phyloP scores from a whole-genome alignment of 2,329 filamentous ascomycete genomes.

The Byssochlamys sp. region DNA sequence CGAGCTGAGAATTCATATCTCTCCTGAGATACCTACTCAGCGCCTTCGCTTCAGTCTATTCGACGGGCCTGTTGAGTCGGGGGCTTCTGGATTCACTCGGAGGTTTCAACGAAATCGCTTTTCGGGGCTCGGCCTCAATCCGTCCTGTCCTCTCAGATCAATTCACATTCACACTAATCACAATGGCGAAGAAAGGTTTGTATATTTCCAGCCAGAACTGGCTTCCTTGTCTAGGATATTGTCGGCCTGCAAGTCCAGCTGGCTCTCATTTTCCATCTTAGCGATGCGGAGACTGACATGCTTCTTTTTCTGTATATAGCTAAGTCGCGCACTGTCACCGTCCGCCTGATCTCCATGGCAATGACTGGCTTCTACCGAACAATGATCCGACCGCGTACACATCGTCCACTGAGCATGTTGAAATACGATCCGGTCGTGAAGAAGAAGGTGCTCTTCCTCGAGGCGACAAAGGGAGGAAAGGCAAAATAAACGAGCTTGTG shows the following conservation, averaged over 20 bases:
- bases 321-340: slow-evolving; percentile 84
- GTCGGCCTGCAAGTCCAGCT: neutral
- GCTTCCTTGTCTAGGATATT: neutral
- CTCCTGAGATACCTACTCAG: neutral
- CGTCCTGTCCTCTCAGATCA: neutral
- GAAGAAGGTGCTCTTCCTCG: slow-evolving; percentile 90
- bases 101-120: slow-evolving; percentile 1
- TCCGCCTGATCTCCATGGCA: slow-evolving; percentile 95
- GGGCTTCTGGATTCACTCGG: neutral
- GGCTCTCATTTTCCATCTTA: neutral
- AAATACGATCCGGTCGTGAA: slow-evolving; percentile 98
- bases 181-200: slow-evolving; percentile 39
- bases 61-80: neutral
- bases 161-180: slow-evolving; percentile 6
- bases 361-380: slow-evolving; percentile 97
- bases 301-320: slow-evolving; percentile 39
- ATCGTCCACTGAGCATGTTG: slow-evolving; percentile 85
- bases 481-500: slow-evolving; percentile 20
- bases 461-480: slow-evolving; percentile 71
- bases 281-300: slow-evolving; percentile 1
- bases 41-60: neutral
- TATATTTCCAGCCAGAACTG: neutral
- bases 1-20: neutral
- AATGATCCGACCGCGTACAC: slow-evolving; percentile 67
- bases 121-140: neutral